Conservation (phyloP, 495 filamentous ascomycete genomes). For the Oidiodendron maius region DNA sequence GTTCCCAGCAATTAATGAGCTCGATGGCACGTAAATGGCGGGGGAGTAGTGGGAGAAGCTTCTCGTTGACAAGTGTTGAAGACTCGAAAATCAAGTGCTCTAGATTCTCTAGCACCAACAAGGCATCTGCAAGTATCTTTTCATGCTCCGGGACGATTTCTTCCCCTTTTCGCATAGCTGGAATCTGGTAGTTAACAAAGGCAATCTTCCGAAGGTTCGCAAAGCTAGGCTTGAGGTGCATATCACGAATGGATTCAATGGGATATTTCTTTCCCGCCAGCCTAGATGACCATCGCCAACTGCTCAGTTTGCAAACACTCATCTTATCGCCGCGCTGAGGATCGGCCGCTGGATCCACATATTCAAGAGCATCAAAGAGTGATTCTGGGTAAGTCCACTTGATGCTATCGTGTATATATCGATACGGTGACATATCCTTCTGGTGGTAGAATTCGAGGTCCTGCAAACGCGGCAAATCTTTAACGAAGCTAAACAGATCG, state of each 20-base stretch:
- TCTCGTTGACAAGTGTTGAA: constrained; percentile 55
- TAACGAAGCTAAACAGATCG: constrained; percentile 35
- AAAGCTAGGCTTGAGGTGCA: constrained; percentile 57
- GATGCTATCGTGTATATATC: constrained; percentile 35
- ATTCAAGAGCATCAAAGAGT: constrained; percentile 51
- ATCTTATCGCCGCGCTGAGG: constrained; percentile 18
- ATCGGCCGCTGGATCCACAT: constrained; percentile 19
- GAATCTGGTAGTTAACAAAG: constrained; percentile 58
- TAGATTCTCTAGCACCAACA: constrained; percentile 55
- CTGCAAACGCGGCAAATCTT: constrained; percentile 39
- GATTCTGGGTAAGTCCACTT: constrained; percentile 59
- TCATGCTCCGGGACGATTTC: constrained; percentile 22
- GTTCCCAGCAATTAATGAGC: constrained; percentile 66
- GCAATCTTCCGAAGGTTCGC: constrained; percentile 49
- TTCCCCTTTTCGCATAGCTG: constrained; percentile 29
- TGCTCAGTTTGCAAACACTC: constrained; percentile 39
- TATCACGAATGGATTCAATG: constrained; percentile 41
- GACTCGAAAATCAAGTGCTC: constrained; percentile 60
- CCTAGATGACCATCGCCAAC: constrained; percentile 77
- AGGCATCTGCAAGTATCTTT: constrained; percentile 45
- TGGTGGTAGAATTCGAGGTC: constrained; percentile 50
- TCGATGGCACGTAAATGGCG: constrained; percentile 55
- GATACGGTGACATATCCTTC: constrained; percentile 48
- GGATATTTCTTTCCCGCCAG: constrained; percentile 44
- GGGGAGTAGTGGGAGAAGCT: constrained; percentile 57